phyloP scores from a whole-genome alignment of 306 rosid species.

The Gynostemma pentaphyllum region DNA sequence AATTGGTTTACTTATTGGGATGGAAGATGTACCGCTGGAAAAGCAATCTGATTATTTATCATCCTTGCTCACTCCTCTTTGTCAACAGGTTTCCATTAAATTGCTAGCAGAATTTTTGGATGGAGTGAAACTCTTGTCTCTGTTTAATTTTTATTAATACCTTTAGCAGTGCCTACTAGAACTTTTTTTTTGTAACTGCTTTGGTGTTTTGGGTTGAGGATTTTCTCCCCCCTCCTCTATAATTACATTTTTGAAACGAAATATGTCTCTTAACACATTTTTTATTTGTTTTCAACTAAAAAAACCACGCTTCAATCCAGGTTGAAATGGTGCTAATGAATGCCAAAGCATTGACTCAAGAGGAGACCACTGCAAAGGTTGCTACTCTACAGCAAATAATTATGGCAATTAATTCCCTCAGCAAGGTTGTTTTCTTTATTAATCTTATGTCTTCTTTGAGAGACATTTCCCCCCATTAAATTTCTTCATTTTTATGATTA shows the following conservation, averaged over 20 bases:
- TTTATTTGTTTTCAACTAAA: background rate
- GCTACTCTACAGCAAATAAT: constrained; percentile 73
- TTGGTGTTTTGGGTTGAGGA: too few relatives aligned
- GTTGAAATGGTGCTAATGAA: constrained; percentile 61
- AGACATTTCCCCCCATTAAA: background rate
- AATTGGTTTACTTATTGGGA: constrained; percentile 86
- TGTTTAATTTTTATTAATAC: background rate
- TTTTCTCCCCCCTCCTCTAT: too few relatives aligned
- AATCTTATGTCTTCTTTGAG: constrained; percentile 11
- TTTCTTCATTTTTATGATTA: background rate
- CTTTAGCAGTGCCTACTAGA: too few relatives aligned
- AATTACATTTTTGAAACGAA: too few relatives aligned
- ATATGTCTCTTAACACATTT: too few relatives aligned
- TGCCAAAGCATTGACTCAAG: constrained; percentile 43
- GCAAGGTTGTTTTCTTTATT: constrained; percentile 55
- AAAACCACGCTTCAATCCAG: constrained; percentile 24
- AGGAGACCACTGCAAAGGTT: constrained; percentile 60
- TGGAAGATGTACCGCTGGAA: constrained; percentile 76
- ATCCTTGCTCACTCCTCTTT: constrained; percentile 80
- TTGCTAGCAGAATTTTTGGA: background rate
- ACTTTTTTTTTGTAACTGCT: too few relatives aligned
- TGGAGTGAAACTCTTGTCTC: background rate
- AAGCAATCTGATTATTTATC: constrained; percentile 89
- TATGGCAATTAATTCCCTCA: constrained; percentile 83
- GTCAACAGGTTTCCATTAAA: constrained; percentile 60